A percentile compares a stretch with the other conserved stretches of the same genome.
These are phyloP conservation scores for Emericellopsis atlantica DNA, from an alignment of 2,329 filamentous ascomycete species.

Conservation along the genomic window DNA sequence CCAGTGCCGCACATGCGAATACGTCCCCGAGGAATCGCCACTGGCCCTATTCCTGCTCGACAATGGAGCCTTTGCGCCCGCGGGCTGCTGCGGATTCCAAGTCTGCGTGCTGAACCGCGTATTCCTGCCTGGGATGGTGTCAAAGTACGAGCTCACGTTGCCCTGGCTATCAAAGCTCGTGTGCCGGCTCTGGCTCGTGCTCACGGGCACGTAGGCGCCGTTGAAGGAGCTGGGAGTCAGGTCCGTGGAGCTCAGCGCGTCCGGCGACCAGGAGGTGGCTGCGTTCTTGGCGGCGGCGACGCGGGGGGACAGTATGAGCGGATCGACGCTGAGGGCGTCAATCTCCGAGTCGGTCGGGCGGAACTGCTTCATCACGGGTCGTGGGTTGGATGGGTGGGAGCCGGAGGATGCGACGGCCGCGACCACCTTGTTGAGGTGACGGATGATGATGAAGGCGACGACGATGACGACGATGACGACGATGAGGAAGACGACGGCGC, in stretches of 20 bases:
- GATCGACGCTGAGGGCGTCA: slow-evolving; percentile 27
- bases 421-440: slow-evolving; percentile 33
- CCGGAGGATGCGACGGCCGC: slow-evolving; percentile 21
- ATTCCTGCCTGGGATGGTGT: slow-evolving; percentile 7
- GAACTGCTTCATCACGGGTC: slow-evolving; percentile 22
- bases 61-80: not conserved
- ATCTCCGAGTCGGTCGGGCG: slow-evolving; percentile 28
- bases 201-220: slow-evolving; percentile 12
- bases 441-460: slow-evolving; percentile 34
- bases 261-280: slow-evolving; percentile 3
- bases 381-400: slow-evolving; percentile 10
- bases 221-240: slow-evolving; percentile 10
- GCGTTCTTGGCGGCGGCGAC: not conserved
- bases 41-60: slow-evolving; percentile 13
- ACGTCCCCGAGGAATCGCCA: slow-evolving; percentile 23
- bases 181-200: slow-evolving; percentile 12
- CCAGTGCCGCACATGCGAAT: slow-evolving; percentile 23
- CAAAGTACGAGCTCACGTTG: slow-evolving; percentile 15
- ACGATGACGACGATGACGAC: slow-evolving; percentile 31
- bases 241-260: slow-evolving; percentile 13
- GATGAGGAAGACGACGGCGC: slow-evolving; percentile 32
- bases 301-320: slow-evolving; percentile 18
- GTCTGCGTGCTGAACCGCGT: slow-evolving; percentile 10
- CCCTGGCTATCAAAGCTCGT: slow-evolving; percentile 14
- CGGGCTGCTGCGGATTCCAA: not conserved